Conservation (phyloP, 2,329 filamentous ascomycete species). For the Colletotrichum destructivum region DNA sequence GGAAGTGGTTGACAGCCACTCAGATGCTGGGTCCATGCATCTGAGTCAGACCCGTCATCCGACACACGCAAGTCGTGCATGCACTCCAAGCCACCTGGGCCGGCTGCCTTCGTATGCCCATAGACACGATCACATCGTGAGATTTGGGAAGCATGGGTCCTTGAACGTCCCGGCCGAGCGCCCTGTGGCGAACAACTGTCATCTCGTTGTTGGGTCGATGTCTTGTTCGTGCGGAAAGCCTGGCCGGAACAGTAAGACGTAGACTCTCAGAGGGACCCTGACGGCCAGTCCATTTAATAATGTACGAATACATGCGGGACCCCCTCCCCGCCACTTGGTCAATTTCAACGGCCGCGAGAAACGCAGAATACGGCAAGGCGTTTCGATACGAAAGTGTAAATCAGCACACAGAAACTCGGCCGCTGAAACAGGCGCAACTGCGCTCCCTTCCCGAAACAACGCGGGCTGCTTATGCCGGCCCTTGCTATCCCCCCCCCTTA, state of each 20-base stretch:
- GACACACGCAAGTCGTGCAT: constrained; percentile 3
- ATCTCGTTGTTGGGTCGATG: constrained; percentile 18
- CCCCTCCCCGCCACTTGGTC: not conserved
- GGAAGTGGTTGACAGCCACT: constrained; percentile 1
- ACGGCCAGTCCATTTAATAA: not conserved
- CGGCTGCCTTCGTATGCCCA: not conserved
- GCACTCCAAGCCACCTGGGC: constrained; percentile 3
- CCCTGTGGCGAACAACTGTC: constrained; percentile 6
- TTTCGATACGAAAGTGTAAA: constrained; percentile 32
- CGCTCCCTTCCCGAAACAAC: constrained; percentile 19
- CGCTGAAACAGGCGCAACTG: constrained; percentile 23
- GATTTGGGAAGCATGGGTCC: not conserved
- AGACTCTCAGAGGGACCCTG: not conserved
- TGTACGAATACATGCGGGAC: not conserved
- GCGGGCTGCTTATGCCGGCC: constrained; percentile 9
- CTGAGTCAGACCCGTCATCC: constrained; percentile 25
- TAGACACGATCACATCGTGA: not conserved
- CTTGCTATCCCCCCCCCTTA: not conserved
- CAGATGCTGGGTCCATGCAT: not conserved
- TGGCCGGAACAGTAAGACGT: not conserved
- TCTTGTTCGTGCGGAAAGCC: not conserved
- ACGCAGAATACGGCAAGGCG: constrained; percentile 9
- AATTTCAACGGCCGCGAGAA: not conserved
- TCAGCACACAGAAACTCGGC: constrained; percentile 14
- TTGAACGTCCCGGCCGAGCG: not conserved